Evolutionary conservation across 176 grass and related monocot species (phyloP).

Genomic region (Paspalum notatum): DNA sequence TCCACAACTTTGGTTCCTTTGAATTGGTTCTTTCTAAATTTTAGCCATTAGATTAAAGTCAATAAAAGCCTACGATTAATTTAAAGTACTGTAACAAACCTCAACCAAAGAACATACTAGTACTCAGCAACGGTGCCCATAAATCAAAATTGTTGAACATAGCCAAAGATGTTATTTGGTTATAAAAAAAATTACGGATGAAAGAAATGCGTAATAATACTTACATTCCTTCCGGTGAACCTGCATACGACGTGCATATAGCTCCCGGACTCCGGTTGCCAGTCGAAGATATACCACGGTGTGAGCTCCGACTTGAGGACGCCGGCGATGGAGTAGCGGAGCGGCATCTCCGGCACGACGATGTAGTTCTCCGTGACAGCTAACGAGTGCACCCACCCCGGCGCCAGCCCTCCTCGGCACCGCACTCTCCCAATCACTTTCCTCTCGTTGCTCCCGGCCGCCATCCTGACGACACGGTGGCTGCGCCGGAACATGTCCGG

Average conservation of each 20-base stretch:
- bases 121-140: too few species aligned
- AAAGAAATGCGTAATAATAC: background rate
- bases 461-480: conserved; percentile 59
- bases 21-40: too few species aligned
- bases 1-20: too few species aligned
- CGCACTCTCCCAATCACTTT: conserved; percentile 59
- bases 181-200: background rate
- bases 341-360: conserved; percentile 67
- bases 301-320: conserved; percentile 55
- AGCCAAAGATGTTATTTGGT: background rate
- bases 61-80: too few species aligned
- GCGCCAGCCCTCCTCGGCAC: conserved; percentile 49
- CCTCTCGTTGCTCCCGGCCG: conserved; percentile 56
- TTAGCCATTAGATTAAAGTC: too few species aligned
- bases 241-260: conserved; percentile 77
- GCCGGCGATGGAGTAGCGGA: conserved; percentile 50
- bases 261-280: conserved; percentile 52
- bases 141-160: background rate
- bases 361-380: conserved; percentile 55
- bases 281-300: conserved; percentile 63
- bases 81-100: too few species aligned
- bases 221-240: conserved; percentile 58
- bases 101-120: too few species aligned
- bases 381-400: conserved; percentile 68
- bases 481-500: conserved; percentile 4